Evolutionary conservation across 805 yeast species (phyloP).

Genomic region (Zygosaccharomyces lentus): DNA sequence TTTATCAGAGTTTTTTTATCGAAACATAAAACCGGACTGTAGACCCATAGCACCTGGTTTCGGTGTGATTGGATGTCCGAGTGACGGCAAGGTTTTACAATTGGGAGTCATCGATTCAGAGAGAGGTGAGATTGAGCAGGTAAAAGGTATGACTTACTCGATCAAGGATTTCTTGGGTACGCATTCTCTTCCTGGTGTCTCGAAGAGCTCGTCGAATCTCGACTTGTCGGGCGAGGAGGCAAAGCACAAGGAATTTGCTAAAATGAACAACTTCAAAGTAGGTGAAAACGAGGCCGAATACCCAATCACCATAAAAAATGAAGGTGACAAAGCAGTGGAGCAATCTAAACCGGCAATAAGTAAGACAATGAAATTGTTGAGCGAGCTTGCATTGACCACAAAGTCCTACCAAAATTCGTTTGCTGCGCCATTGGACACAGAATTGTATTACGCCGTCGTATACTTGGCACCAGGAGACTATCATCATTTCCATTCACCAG

Average conservation of each 20-base stretch:
- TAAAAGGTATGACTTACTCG: slow-evolving; percentile 92
- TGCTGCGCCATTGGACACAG: slow-evolving; percentile 43
- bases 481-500: slow-evolving; percentile 94
- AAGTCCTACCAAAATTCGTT: slow-evolving; percentile 13
- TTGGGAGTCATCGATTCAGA: slow-evolving; percentile 65
- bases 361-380: slow-evolving; percentile 39
- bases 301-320: slow-evolving; percentile 48
- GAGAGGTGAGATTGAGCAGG: slow-evolving; percentile 90
- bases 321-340: slow-evolving; percentile 61
- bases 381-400: slow-evolving; percentile 28
- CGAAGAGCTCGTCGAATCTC: slow-evolving; percentile 28
- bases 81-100: slow-evolving; percentile 88
- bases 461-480: slow-evolving; percentile 98
- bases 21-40: slow-evolving; percentile 70
- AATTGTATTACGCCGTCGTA: slow-evolving; percentile 81
- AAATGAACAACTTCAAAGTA: slow-evolving; percentile 59
- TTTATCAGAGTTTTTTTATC: slow-evolving; percentile 85
- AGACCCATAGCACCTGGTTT: slow-evolving; percentile 68
- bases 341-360: slow-evolving; percentile 30
- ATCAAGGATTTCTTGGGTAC: slow-evolving; percentile 82
- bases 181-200: slow-evolving; percentile 34
- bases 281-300: slow-evolving; percentile 15
- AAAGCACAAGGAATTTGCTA: slow-evolving; percentile 67
- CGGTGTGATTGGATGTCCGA: slow-evolving; percentile 71
- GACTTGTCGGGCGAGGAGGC: slow-evolving; percentile 41